Evolutionary conservation across 257 asterid species (phyloP), one percentile per base, ranked within the genome.

Genomic region (Fraxinus anomala): DNA sequence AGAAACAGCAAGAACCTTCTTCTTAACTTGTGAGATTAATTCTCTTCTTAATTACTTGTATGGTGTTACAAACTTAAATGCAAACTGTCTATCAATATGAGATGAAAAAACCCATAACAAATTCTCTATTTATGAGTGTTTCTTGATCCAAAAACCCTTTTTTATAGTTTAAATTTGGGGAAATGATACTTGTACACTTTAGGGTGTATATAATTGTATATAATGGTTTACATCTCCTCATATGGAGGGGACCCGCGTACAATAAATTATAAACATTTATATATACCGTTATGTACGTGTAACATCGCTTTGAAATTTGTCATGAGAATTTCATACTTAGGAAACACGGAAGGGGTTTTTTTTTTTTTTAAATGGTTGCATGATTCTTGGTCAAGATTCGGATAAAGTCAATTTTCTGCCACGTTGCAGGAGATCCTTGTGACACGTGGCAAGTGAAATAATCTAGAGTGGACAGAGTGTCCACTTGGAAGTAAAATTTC

Each of bases 1-100:
- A 77, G 83, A 82, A 85, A 63, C 56, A 47, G 71, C 86, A 75
- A 73, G 89, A 88, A 79, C 23, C 82, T 82, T 84, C 89, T 76
- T 74, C 70, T 17, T 17, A 79, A 69, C 42, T 81, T 73, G 72
- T 76, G 82, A 82, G 73, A 74, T 69, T 67, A 78, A 71, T 72
- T 70, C 44, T 54, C 34, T 51, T 54, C 31, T 36, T 69, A 34
- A 5, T 19, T 56, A 56, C 24, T 56, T n/a, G 30, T 21, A 11
- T 39, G 72, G 70, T 80, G 70, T n/a, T 69, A 74, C 77, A 67
- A 56, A 80, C 79, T 51, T 54, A 21, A 40, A 70, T 61, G 72
- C 26, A 79, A 54, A 40, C 65, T 5, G 0, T 54, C 65, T n/a
- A 54, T 54, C 24, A 47, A 47, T 54, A 54, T 19, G 3, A 54